Evolutionary conservation across 1,284 basidiomycete species (phyloP).

Genomic region (Schizopora paradoxa): DNA sequence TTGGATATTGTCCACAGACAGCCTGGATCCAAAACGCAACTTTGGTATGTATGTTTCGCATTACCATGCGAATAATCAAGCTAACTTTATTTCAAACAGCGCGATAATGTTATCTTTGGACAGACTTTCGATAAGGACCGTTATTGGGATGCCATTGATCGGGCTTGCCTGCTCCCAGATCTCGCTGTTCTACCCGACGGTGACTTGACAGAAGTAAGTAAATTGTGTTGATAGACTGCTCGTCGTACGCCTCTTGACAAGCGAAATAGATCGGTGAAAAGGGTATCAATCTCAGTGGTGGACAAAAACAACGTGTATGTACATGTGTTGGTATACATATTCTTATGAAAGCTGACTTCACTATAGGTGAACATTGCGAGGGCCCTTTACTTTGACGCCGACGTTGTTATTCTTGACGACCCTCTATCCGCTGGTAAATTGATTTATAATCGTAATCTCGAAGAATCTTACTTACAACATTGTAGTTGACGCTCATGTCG

Average conservation of each 20-base stretch:
- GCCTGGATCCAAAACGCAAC: conserved; percentile 89
- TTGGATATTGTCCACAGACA: conserved; percentile 80
- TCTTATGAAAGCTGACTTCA: not conserved
- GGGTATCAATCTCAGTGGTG: conserved; percentile 57
- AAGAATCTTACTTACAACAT: not conserved
- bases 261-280: conserved; percentile 55
- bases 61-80: not conserved
- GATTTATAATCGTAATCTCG: conserved; percentile 4
- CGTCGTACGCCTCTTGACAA: too few species aligned
- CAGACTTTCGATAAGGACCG: conserved; percentile 59
- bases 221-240: conserved; percentile 7
- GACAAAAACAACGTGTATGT: conserved; percentile 54
- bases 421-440: conserved; percentile 60
- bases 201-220: conserved; percentile 61
- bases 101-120: conserved; percentile 68
- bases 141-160: conserved; percentile 62
- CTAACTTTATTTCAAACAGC: conserved; percentile 24
- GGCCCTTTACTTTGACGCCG: conserved; percentile 67
- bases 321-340: not conserved
- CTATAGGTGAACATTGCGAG: conserved; percentile 63
- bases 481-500: conserved; percentile 65
- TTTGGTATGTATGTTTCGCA: conserved; percentile 41
- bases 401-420: conserved; percentile 69
- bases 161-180: conserved; percentile 61
- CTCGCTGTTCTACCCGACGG: conserved; percentile 70